Percentiles rank a stretch among this genome's conserved stretches.
Conservation (phyloP, 441 rosid species). For the Syzygium malaccense region DNA sequence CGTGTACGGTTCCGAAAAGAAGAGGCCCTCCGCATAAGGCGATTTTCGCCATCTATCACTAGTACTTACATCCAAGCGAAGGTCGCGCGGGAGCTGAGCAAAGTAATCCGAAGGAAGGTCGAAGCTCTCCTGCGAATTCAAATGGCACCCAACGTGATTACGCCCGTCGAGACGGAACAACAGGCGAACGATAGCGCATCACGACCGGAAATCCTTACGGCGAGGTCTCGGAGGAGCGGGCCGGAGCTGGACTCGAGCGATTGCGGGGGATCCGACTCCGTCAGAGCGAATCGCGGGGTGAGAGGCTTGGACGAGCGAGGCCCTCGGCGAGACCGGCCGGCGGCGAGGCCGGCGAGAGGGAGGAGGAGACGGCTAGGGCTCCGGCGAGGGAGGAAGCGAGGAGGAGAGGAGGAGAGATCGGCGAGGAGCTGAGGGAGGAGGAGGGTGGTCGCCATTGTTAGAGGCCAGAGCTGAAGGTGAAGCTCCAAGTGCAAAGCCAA, state of each 20-base stretch:
- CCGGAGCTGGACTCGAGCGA: conserved; percentile 34
- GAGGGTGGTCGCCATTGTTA: not conserved
- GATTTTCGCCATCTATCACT: not conserved
- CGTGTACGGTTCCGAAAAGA: not conserved
- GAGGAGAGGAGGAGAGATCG: not conserved
- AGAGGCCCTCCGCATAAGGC: not conserved
- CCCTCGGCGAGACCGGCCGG: not conserved
- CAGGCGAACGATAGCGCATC: not conserved
- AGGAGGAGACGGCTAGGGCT: not conserved
- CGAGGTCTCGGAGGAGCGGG: conserved; percentile 49
- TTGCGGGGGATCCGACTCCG: conserved; percentile 69
- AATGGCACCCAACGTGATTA: not conserved
- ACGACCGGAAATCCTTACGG: conserved; percentile 30
- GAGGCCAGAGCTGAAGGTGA: not conserved
- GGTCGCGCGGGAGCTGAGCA: conserved; percentile 57
- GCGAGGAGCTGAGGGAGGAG: not conserved
- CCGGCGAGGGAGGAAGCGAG: not conserved
- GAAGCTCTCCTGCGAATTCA: conserved; percentile 52
- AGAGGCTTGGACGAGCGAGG: conserved; percentile 22
- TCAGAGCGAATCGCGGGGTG: conserved; percentile 39
- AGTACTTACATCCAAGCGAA: conserved; percentile 67
- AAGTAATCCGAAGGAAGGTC: conserved; percentile 82
- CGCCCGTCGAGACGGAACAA: not conserved
- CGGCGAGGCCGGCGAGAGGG: not conserved
- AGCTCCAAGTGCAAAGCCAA: not conserved